phyloP scores from a whole-genome alignment of 371 early-diverging fungal species.

The Mucor indicus region DNA sequence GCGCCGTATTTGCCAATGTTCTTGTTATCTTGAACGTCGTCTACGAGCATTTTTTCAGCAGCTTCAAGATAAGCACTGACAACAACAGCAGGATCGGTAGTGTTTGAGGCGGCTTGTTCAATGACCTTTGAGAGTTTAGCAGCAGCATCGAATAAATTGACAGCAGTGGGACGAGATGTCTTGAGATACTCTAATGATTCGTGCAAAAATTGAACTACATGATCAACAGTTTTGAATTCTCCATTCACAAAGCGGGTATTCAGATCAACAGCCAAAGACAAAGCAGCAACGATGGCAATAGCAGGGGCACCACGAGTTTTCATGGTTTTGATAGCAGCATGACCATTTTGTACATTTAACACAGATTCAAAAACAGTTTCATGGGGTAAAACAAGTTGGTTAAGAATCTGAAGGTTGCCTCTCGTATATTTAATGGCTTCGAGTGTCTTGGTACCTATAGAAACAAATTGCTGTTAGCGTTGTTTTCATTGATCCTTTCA shows the following conservation, averaged over 20 bases:
- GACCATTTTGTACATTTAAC: conserved; percentile 67
- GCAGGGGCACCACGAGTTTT: conserved; percentile 95
- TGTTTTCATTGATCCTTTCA: no score
- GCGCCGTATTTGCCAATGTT: conserved; percentile 87
- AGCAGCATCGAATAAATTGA: conserved; percentile 94
- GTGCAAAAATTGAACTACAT: conserved; percentile 55
- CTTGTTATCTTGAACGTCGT: conserved; percentile 86
- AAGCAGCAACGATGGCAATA: conserved; percentile 94
- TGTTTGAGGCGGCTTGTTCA: conserved; percentile 6
- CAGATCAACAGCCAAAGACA: conserved; percentile 87
- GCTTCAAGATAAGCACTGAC: conserved; percentile 64
- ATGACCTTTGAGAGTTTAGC: conserved; percentile 57
- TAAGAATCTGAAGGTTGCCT: conserved; percentile 71
- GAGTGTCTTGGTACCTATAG: conserved; percentile 45
- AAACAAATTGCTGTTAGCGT: no score
- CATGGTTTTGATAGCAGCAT: conserved; percentile 91
- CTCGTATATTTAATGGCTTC: conserved; percentile 79
- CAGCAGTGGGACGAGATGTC: conserved; percentile 94
- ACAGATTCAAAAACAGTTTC: conserved; percentile 77
- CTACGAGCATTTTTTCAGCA: conserved; percentile 82
- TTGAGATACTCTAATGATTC: conserved; percentile 74
- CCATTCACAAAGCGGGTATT: conserved; percentile 27
- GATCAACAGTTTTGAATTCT: conserved; percentile 39
- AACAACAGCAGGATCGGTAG: conserved; percentile 32
- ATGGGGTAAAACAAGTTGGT: conserved; percentile 93